phyloP scores from a whole-genome alignment of 345 rosid genomes.

The Aethionema arabicum region DNA sequence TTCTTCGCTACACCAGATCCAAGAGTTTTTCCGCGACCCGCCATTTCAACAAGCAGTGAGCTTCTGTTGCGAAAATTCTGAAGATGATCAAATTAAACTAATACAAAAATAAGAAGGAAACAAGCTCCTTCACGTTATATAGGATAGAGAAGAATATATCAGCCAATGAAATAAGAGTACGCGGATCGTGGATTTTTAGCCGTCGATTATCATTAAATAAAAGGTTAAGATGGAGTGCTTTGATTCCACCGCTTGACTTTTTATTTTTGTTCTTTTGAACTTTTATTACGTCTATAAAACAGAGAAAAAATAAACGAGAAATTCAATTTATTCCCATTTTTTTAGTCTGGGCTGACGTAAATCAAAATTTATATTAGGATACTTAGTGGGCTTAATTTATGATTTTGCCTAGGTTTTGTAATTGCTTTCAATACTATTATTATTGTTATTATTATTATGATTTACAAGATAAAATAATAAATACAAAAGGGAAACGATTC shows the following conservation, averaged over 20 bases:
- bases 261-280: not conserved
- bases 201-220: slow-evolving; percentile 35
- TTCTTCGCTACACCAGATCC: slow-evolving; percentile 85
- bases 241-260: slow-evolving; percentile 31
- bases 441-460: no score
- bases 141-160: not conserved
- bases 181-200: slow-evolving; percentile 26
- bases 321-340: not conserved
- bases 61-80: not conserved
- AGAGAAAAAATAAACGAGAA: not conserved
- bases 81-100: not conserved
- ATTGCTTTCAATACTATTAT: no score
- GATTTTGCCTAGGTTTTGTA: no score
- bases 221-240: slow-evolving; percentile 31
- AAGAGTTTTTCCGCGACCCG: slow-evolving; percentile 87
- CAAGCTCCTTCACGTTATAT: slow-evolving; percentile 28
- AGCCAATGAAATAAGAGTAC: slow-evolving; percentile 45
- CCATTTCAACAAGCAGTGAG: slow-evolving; percentile 43
- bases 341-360: slow-evolving; percentile 14
- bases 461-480: no score
- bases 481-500: no score
- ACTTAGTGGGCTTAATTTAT: not conserved
- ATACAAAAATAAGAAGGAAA: not conserved
- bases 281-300: no score
- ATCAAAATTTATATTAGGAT: not conserved